Base-by-base conservation (phyloP, 2,329 filamentous ascomycete species). In the Gnomoniopsis smithogilvyi region DNA sequence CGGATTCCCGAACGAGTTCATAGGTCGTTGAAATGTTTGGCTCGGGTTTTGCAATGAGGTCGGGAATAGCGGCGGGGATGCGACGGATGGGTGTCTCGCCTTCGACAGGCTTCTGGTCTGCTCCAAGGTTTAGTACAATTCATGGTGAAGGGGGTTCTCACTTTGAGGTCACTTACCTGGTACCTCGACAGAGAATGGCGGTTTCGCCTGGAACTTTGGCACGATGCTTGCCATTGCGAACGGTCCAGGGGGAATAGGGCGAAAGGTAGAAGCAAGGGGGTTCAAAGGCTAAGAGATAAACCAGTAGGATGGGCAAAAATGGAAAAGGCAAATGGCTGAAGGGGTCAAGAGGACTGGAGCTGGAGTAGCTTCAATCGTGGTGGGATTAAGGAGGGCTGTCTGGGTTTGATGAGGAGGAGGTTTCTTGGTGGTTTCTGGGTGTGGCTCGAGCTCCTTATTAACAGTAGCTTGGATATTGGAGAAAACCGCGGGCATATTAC, bases 1-100 rank as follows among this genome's bases (percentile, higher is more conserved):
- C 87, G 61, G 86, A 85, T 64, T 82, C 81, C 67, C 81, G 83
- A 67, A 96, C 79, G 66, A 94, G 85, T 69, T 96, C 91, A 76
- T 86, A 92, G 65, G 88, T 79, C 62, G 91, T 96, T 46, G 80
- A 78, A 70, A 94, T 81, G 67, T 86, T 84, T 50, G 85, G 81
- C 52, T 80, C 77, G 19, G 89, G 88, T 45, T 78, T 82, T 52
- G 78, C 72, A 65, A 82, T 77, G 63, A 93, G 82, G 45, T 80
- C 82, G 63, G 90, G 78, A 66, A 86, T 84, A 65, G 86, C 78
- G 24, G 74, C 67, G 8, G 83, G 81, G 70, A 90, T 84, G 58
- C 90, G 82, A 66, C 89, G 87, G 38, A 90, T 87, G 62, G 89
- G 83, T 17, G 90, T 92, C 78, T 93, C 90, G 73, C 90, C 90